Conservation (phyloP, 495 filamentous ascomycete genomes). For the Tuber borchii region DNA sequence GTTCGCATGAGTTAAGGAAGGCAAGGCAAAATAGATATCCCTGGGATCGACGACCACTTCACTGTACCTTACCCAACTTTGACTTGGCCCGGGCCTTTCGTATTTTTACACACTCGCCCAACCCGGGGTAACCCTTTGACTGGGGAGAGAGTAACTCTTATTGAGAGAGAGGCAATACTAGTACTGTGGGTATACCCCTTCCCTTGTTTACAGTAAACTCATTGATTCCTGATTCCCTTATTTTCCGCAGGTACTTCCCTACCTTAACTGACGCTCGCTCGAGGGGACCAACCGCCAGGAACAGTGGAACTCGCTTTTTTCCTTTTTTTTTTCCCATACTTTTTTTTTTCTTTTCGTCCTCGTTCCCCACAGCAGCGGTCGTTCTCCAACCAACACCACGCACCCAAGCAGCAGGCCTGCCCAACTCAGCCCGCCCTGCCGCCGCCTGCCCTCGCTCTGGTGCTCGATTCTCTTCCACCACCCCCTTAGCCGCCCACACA, state of each 20-base stretch:
- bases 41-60: background rate
- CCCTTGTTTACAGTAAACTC: background rate
- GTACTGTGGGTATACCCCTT: background rate
- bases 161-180: background rate
- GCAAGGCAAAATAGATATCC: background rate
- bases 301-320: background rate
- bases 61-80: background rate
- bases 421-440: constrained; percentile 33
- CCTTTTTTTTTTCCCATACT: background rate
- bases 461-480: constrained; percentile 24
- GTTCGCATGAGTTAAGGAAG: background rate
- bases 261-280: background rate
- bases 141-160: background rate
- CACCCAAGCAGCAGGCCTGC: constrained; percentile 35
- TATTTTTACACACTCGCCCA: background rate
- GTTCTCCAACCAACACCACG: constrained; percentile 2
- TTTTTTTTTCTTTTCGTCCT: background rate
- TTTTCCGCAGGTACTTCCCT: background rate
- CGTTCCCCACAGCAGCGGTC: constrained; percentile 4
- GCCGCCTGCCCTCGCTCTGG: constrained; percentile 31
- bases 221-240: background rate
- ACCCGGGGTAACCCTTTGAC: background rate
- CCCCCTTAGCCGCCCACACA: constrained; percentile 33
- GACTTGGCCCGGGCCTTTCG: background rate
- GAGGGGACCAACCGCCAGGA: constrained; percentile 1